A percentile compares a stretch with the other conserved stretches of the same genome.
Conservation (phyloP, 495 filamentous ascomycete species). For the Daldinia loculata region DNA sequence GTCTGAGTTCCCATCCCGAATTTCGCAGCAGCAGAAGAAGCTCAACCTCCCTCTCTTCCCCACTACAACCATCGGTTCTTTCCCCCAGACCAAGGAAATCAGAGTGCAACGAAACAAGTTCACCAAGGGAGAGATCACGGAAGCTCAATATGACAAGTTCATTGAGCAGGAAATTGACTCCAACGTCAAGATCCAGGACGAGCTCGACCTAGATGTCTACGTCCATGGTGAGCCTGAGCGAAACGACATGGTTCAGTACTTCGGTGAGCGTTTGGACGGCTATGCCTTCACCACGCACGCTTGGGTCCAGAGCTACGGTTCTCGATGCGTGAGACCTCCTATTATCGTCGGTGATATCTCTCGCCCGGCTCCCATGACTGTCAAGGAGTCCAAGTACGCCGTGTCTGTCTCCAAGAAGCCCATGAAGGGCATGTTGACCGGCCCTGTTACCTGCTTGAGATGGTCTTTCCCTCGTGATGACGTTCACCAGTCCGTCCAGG, state of each 20-base stretch:
- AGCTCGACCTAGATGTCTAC: constrained; percentile 93
- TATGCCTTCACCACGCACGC: constrained; percentile 99
- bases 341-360: constrained; percentile 99
- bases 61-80: constrained; percentile 98
- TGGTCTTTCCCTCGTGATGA: constrained; percentile 99
- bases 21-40: constrained; percentile 82
- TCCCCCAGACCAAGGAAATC: constrained; percentile 99
- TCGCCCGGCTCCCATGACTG: constrained; percentile 94
- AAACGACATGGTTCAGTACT: constrained; percentile 99
- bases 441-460: constrained; percentile 95
- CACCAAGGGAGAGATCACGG: constrained; percentile 95
- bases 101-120: constrained; percentile 95
- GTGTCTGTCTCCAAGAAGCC: constrained; percentile 95
- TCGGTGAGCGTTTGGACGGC: constrained; percentile 94
- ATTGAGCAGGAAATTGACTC: constrained; percentile 97
- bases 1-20: constrained; percentile 82
- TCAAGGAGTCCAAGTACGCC: constrained; percentile 99
- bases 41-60: constrained; percentile 96
- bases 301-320: constrained; percentile 98
- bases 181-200: constrained; percentile 94
- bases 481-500: constrained; percentile 97
- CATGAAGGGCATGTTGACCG: constrained; percentile 99
- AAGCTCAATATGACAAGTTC: constrained; percentile 93
- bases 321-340: constrained; percentile 95
- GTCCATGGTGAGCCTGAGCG: constrained; percentile 99